A percentile compares a stretch with the other conserved stretches of the same genome.
Conservation (phyloP, 2,329 filamentous ascomycete genomes). For the Cordyceps fumosorosea region DNA sequence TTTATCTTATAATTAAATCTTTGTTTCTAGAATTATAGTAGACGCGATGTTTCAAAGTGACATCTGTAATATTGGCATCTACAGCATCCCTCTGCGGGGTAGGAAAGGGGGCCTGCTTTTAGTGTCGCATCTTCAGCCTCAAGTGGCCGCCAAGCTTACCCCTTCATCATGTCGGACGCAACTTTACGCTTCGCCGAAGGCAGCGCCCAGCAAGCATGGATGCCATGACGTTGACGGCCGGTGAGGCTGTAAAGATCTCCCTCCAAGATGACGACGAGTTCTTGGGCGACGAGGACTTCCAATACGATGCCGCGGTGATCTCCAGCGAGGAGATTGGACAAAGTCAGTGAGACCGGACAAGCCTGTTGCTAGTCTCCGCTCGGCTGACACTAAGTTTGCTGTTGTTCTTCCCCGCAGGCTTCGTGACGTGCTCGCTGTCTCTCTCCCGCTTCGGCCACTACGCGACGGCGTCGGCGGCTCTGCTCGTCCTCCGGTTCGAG, state of each 20-base stretch:
- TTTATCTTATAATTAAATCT: too few relatives aligned
- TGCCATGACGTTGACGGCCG: not conserved
- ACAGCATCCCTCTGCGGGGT: too few relatives aligned
- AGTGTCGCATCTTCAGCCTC: too few relatives aligned
- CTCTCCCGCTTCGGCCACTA: constrained; percentile 1
- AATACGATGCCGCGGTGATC: constrained; percentile 5
- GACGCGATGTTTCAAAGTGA: too few relatives aligned
- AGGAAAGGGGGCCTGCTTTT: too few relatives aligned
- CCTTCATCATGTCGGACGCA: too few relatives aligned
- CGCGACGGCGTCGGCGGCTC: constrained; percentile 1
- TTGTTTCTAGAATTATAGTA: too few relatives aligned
- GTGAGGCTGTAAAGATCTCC: not conserved
- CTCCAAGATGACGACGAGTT: not conserved
- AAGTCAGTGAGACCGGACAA: not conserved
- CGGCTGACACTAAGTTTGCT: too few relatives aligned
- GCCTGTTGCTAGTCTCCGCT: not conserved
- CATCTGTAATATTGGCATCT: too few relatives aligned
- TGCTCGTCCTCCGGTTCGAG: constrained; percentile 2
- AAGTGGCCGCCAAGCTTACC: too few relatives aligned
- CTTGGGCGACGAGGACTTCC: not conserved
- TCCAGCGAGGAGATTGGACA: constrained; percentile 9
- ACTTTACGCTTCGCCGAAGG: too few relatives aligned
- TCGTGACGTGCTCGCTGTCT: not conserved
- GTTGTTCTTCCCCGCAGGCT: not conserved
- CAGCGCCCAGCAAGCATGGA: not conserved